Evolutionary conservation across 2,329 filamentous ascomycete genomes (phyloP), one percentile per base, ranked within the genome.

Genomic region (Septoria petroselini): DNA sequence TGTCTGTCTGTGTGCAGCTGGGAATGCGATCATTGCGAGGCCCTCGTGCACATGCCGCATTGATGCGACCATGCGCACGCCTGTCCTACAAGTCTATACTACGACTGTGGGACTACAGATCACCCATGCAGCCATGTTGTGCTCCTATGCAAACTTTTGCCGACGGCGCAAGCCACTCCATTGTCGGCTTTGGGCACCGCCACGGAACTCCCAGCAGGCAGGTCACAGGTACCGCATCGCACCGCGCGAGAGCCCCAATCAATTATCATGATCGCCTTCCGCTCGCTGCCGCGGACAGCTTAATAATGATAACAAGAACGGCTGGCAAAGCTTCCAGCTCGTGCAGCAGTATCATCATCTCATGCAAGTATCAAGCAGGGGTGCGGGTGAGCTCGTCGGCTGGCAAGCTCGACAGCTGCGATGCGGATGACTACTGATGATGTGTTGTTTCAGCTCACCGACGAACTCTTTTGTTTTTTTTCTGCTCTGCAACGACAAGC

Each of bases 261-360:
- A n/a, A n/a, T n/a, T n/a, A n/a, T n/a, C n/a, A n/a, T n/a, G n/a
- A 43, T 38, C 23, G 35, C 27, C 29, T 45, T 52, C 52, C 52
- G 52, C 31, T 42, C 33, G 43, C 15, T 35, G 48, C 43, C 40
- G 48, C 39, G 47, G 43, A 25, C 34, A 37, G 46, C 51, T 50
- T n/a, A n/a, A n/a, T n/a, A n/a, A n/a, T n/a, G n/a, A n/a, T n/a
- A n/a, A n/a, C 39, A 9, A 18, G 19, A 25, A 41, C 49, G 27
- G 47, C 43, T 50, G 44, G 42, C 30, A 52, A 52, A 57, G 44
- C 45, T 54, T 50, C 52, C 52, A 53, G 33, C 33, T 48, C 37
- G 3, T 30, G 37, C 19, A 25, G 17, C 7, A 11, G 14, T 21
- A 17, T 8, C 11, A n/a, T 11, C 18, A 21, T 12, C 19, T 30